Evolutionary conservation across 306 rosid genomes (phyloP), one percentile per base, ranked within the genome.

Genomic region (Vicia sativa): DNA sequence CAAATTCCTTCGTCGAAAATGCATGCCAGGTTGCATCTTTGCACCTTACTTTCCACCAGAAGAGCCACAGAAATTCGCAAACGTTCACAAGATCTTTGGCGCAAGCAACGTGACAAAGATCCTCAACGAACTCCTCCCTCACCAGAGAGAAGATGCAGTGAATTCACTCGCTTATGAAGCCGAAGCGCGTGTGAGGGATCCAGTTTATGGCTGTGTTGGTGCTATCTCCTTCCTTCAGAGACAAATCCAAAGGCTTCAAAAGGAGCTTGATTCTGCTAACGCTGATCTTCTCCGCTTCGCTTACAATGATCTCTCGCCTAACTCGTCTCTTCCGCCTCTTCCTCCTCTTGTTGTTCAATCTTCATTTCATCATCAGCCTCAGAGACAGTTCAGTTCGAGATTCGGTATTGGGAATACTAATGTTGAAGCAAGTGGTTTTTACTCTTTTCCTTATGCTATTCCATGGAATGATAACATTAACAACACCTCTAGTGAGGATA

Each of bases 11-110:
- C 70, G 98, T 78, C 82, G 96, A 61, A 93, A 90, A 70, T 93
- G 98, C 86, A 76, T 88, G 83, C 85, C 97, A 13, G 96, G 91
- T 0, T 93, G 98, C 83, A 86, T 93, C 4, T 93, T 93, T 63
- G 97, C 98, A 2, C 96, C 96, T 1, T 93, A 90, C 70, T 93
- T 93, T 70, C 98, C 98, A 31, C 98, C 98, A 0, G 98, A 93
- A 75, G 98, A 93, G 72, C 96, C 98, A 11, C 96, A 92, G 25
- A 92, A 92, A 50, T 92, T 92, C 39, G 85, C 96, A 11, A 92
- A 93, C 65, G 98, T 93, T 13, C 98, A 93, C 93, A 93, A 90
- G 68, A 90, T 93, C 62, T 93, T 93, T 9, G 98, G 98, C 1
- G 97, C 98, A 3, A 93, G 98, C 87, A 93, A 93, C 45, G 97